A percentile compares a stretch with the other conserved stretches of the same genome.
Evolutionary conservation across 331 rosid species (phyloP).

Genomic region (Malus hybrid): DNA sequence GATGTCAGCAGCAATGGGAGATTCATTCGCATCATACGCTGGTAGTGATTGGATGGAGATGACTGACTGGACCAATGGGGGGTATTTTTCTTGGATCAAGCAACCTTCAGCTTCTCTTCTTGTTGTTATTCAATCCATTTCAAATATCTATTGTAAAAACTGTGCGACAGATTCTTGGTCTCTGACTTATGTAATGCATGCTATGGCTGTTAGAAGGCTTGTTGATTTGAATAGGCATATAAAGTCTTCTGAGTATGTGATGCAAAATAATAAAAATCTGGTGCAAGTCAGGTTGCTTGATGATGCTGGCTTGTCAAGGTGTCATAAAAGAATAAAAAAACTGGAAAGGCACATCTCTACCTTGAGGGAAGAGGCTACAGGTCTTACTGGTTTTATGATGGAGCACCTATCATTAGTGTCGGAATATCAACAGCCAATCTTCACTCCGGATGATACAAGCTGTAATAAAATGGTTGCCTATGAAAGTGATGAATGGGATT

Average conservation of each 20-base stretch:
- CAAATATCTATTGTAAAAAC: conserved; percentile 38
- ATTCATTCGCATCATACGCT: conserved; percentile 47
- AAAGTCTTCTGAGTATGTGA: conserved; percentile 48
- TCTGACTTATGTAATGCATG: conserved; percentile 55
- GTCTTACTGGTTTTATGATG: conserved; percentile 71
- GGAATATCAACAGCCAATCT: conserved; percentile 29
- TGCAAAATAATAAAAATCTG: conserved; percentile 38
- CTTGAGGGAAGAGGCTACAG: conserved; percentile 64
- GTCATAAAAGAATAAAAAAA: conserved; percentile 23
- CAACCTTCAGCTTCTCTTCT: conserved; percentile 72
- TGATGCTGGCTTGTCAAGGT: conserved; percentile 22
- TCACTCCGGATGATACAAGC: conserved; percentile 21
- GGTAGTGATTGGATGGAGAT: conserved; percentile 66
- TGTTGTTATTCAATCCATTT: conserved; percentile 50
- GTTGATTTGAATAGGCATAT: conserved; percentile 71
- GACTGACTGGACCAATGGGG: conserved; percentile 49
- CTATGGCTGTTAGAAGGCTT: conserved; percentile 84
- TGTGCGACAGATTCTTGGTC: conserved; percentile 35
- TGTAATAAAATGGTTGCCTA: conserved; percentile 23
- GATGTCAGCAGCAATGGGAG: conserved; percentile 58
- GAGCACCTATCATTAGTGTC: conserved; percentile 38
- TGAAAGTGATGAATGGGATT: conserved; percentile 49
- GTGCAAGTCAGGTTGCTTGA: conserved; percentile 22
- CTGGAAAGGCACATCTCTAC: conserved; percentile 26
- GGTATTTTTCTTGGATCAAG: conserved; percentile 67